Evolutionary conservation across 306 rosid species (phyloP).

Genomic region (Cucurbita pepo): DNA sequence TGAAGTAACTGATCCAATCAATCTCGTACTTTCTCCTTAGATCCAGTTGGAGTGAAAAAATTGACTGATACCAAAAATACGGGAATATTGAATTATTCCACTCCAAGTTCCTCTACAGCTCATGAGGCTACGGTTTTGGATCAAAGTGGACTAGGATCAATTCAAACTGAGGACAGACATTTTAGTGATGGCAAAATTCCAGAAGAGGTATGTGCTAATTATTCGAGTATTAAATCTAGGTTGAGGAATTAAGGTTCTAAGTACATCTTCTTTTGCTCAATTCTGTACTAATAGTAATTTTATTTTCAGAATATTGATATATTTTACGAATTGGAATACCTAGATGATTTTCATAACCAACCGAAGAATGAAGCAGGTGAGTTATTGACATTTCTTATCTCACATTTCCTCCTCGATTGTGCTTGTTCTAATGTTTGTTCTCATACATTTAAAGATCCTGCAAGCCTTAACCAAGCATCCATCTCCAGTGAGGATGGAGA

Average conservation of each 20-base stretch:
- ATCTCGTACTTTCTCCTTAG: slow-evolving; percentile 7
- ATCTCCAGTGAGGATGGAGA: slow-evolving; percentile 1
- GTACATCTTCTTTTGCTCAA: not conserved
- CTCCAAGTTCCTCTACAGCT: slow-evolving; percentile 15
- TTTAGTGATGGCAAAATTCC: slow-evolving; percentile 25
- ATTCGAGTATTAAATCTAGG: not conserved
- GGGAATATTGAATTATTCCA: slow-evolving; percentile 17
- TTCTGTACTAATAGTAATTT: slow-evolving; percentile 2
- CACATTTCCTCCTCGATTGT: not conserved
- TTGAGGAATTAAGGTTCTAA: not conserved
- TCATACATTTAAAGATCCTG: slow-evolving; percentile 8
- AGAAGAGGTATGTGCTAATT: slow-evolving; percentile 32
- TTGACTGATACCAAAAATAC: slow-evolving; percentile 8
- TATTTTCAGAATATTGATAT: slow-evolving; percentile 42
- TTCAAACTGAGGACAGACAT: slow-evolving; percentile 22
- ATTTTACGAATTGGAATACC: slow-evolving; percentile 39
- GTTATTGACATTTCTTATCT: not conserved
- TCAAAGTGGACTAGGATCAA: slow-evolving; percentile 10
- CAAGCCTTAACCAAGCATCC: slow-evolving; percentile 1
- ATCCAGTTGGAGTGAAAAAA: slow-evolving; percentile 12
- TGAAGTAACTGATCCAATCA: slow-evolving; percentile 1
- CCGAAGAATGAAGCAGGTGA: slow-evolving; percentile 24
- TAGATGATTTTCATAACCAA: slow-evolving; percentile 36
- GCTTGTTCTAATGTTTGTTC: slow-evolving; percentile 12
- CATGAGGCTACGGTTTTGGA: slow-evolving; percentile 18